These are phyloP conservation scores for Eremothecium coryli DNA, from an alignment of 1,139 yeast genomes.

Conservation along the genomic window DNA sequence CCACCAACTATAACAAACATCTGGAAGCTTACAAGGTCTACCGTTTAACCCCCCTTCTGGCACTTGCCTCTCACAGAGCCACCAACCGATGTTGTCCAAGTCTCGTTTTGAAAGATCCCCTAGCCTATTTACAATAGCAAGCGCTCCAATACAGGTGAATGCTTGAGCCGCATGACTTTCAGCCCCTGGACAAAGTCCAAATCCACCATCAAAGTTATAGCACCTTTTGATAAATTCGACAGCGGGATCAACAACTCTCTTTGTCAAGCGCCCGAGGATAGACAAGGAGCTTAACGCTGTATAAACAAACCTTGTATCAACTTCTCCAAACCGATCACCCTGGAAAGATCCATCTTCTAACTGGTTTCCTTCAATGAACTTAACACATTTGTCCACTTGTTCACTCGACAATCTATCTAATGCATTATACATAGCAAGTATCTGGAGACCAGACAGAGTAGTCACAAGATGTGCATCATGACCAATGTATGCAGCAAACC, in stretches of 20 bases:
- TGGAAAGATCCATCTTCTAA: slow-evolving; percentile 67
- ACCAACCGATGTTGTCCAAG: slow-evolving; percentile 44
- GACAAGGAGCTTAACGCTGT: slow-evolving; percentile 69
- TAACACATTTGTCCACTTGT: slow-evolving; percentile 33
- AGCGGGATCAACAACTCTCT: slow-evolving; percentile 54
- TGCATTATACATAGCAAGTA: slow-evolving; percentile 57
- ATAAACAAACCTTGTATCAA: slow-evolving; percentile 84
- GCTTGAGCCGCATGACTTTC: slow-evolving; percentile 94
- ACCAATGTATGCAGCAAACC: slow-evolving; percentile 81
- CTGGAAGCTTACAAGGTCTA: slow-evolving; percentile 91
- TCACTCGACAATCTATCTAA: slow-evolving; percentile 34
- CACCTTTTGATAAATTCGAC: slow-evolving; percentile 58
- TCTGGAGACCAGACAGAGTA: slow-evolving; percentile 80
- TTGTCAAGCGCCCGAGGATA: slow-evolving; percentile 55
- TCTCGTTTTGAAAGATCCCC: slow-evolving; percentile 33
- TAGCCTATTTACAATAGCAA: slow-evolving; percentile 59
- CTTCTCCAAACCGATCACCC: slow-evolving; percentile 88
- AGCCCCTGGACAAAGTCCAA: slow-evolving; percentile 88
- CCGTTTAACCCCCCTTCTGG: slow-evolving; percentile 91
- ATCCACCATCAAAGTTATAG: slow-evolving; percentile 91
- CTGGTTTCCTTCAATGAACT: slow-evolving; percentile 52
- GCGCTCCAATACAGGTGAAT: slow-evolving; percentile 74
- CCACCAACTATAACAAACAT: slow-evolving; percentile 98
- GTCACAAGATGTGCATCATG: slow-evolving; percentile 89
- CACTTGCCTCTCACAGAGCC: slow-evolving; percentile 92